phyloP scores from a whole-genome alignment of 2,329 filamentous ascomycete species.

The Neobulgaria alba region DNA sequence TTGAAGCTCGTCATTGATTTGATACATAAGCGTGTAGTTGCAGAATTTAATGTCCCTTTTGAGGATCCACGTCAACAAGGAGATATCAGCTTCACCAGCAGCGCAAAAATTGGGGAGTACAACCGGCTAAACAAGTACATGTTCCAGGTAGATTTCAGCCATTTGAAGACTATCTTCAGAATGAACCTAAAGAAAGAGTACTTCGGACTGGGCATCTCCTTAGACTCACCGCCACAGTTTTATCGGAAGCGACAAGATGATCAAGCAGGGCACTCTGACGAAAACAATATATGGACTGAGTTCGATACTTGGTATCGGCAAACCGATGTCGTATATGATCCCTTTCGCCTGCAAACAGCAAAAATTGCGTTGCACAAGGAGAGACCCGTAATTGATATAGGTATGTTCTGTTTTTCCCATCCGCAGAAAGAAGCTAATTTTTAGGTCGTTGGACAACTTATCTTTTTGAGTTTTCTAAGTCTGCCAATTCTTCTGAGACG shows the following conservation, averaged over 20 bases:
- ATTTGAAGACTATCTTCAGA: conserved; percentile 38
- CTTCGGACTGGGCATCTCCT: conserved; percentile 37
- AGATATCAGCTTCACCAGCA: neutral
- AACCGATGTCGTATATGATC: conserved; percentile 48
- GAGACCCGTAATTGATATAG: conserved; percentile 49
- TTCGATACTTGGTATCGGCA: conserved; percentile 53
- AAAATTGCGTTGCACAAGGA: conserved; percentile 40
- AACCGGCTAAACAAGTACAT: conserved; percentile 26
- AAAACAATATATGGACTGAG: conserved; percentile 42
- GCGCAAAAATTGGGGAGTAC: conserved; percentile 8
- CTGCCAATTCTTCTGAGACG: neutral
- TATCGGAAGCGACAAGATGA: conserved; percentile 27
- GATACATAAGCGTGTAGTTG: conserved; percentile 31
- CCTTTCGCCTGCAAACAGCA: conserved; percentile 27
- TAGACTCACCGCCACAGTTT: conserved; percentile 37
- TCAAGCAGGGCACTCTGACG: conserved; percentile 33
- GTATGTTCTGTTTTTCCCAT: conserved; percentile 11
- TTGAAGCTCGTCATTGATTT: conserved; percentile 35
- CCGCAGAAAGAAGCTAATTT: neutral
- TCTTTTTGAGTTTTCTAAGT: conserved; percentile 37
- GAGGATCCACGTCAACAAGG: conserved; percentile 16
- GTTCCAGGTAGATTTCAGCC: conserved; percentile 31
- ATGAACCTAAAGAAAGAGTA: conserved; percentile 26
- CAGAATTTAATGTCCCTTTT: conserved; percentile 33
- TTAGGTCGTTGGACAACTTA: conserved; percentile 57